phyloP scores from a whole-genome alignment of 352 stramenopile species.

The Phytopythium litorale region DNA sequence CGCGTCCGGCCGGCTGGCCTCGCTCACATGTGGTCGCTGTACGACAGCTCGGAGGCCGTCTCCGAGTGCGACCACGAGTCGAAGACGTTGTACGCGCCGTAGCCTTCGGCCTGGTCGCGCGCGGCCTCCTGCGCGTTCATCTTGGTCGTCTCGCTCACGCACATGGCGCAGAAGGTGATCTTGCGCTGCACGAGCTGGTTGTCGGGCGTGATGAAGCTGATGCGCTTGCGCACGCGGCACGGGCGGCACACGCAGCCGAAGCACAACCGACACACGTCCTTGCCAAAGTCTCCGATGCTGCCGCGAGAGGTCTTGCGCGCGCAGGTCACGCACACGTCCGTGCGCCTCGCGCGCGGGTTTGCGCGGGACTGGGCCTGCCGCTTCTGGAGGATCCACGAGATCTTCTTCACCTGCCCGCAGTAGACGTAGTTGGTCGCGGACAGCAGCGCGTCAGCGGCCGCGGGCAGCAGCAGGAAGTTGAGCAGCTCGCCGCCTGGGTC shows the following conservation, averaged over 20 bases:
- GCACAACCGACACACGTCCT: constrained; percentile 6
- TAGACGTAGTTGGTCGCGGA: constrained; percentile 27
- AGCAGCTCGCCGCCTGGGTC: constrained; percentile 26
- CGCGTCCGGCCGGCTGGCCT: background rate
- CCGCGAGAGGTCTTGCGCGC: constrained; percentile 14
- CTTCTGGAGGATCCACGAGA: constrained; percentile 22
- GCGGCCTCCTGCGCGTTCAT: constrained; percentile 12
- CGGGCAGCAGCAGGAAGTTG: constrained; percentile 18
- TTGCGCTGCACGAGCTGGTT: constrained; percentile 12
- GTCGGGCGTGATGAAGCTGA: constrained; percentile 11
- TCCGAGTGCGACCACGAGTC: constrained; percentile 20
- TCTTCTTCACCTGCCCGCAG: constrained; percentile 37
- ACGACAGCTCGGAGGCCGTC: constrained; percentile 9
- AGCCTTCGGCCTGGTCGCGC: background rate
- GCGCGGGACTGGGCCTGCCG: constrained; percentile 12
- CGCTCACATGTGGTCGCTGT: constrained; percentile 1
- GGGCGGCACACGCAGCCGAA: constrained; percentile 1
- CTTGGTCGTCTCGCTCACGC: constrained; percentile 15
- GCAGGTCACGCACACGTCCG: constrained; percentile 24
- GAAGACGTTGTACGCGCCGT: constrained; percentile 1
- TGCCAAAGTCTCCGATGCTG: constrained; percentile 12
- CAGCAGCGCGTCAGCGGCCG: constrained; percentile 19
- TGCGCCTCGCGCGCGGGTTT: constrained; percentile 15
- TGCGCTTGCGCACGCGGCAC: constrained; percentile 4
- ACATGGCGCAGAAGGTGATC: constrained; percentile 19